phyloP scores from a whole-genome alignment of 2,329 filamentous ascomycete genomes.

The Eutypa lata region DNA sequence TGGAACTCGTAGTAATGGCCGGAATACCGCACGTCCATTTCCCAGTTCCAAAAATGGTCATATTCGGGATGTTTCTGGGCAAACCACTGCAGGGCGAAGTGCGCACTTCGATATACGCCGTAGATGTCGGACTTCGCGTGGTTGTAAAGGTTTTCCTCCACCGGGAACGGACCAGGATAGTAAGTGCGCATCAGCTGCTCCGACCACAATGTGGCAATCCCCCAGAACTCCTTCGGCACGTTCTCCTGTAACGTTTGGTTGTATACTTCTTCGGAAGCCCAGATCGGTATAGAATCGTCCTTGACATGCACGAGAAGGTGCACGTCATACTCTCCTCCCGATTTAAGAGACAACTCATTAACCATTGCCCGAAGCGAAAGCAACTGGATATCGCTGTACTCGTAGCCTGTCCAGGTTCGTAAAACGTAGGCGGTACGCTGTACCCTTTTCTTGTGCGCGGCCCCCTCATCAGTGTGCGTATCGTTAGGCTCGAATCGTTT shows the following conservation, averaged over 20 bases:
- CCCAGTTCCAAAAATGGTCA: slow-evolving; percentile 47
- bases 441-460: slow-evolving; percentile 15
- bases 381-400: slow-evolving; percentile 62
- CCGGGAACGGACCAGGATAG: slow-evolving; percentile 58
- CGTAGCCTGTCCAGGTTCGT: slow-evolving; percentile 63
- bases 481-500: slow-evolving; percentile 39
- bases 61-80: slow-evolving; percentile 42
- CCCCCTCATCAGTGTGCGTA: slow-evolving; percentile 1
- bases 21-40: slow-evolving; percentile 43
- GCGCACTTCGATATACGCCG: slow-evolving; percentile 48
- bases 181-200: slow-evolving; percentile 64
- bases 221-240: slow-evolving; percentile 62
- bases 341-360: slow-evolving; percentile 60
- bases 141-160: slow-evolving; percentile 44
- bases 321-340: slow-evolving; percentile 64
- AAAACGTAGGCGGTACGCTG: slow-evolving; percentile 60
- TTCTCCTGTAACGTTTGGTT: slow-evolving; percentile 55
- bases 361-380: slow-evolving; percentile 64
- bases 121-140: slow-evolving; percentile 42
- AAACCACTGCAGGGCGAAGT: slow-evolving; percentile 45
- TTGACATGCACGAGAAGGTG: slow-evolving; percentile 46
- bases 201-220: slow-evolving; percentile 66
- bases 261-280: slow-evolving; percentile 26
- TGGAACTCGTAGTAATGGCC: slow-evolving; percentile 55
- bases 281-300: slow-evolving; percentile 39